A percentile compares a stretch with the other conserved stretches of the same genome.
phyloP scores from a whole-genome alignment of 352 stramenopile species.

The Plasmopara viticola region DNA sequence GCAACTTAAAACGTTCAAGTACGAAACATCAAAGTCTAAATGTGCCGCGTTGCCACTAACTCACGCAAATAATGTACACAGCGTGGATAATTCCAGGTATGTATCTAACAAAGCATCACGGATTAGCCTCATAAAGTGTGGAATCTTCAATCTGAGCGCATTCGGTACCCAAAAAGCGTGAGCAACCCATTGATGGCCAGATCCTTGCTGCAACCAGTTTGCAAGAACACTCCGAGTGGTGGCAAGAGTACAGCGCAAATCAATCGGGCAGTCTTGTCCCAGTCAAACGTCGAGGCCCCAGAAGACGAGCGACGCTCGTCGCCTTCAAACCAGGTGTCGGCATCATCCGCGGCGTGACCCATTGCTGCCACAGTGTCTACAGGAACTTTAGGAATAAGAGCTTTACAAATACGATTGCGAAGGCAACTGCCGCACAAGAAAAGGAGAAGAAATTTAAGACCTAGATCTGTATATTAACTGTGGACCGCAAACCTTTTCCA shows the following conservation, averaged over 20 bases:
- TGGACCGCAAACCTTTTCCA: too few species aligned
- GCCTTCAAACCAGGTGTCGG: too few species aligned
- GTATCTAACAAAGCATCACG: slow-evolving; percentile 26
- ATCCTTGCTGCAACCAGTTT: slow-evolving; percentile 52
- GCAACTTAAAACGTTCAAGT: slow-evolving; percentile 5
- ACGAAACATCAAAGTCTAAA: background rate
- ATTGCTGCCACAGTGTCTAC: too few species aligned
- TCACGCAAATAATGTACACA: slow-evolving; percentile 25
- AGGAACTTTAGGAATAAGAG: too few species aligned
- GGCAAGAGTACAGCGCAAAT: slow-evolving; percentile 44
- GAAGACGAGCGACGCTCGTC: too few species aligned
- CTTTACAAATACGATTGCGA: too few species aligned
- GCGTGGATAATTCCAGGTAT: slow-evolving; percentile 53
- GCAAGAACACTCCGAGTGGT: slow-evolving; percentile 46
- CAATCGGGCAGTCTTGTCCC: slow-evolving; percentile 40
- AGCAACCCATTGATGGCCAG: slow-evolving; percentile 63
- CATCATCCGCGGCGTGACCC: too few species aligned
- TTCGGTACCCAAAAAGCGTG: slow-evolving; percentile 42
- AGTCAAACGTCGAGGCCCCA: slow-evolving; percentile 16
- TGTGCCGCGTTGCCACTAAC: too few species aligned
- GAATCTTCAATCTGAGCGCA: background rate
- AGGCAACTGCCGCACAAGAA: too few species aligned
- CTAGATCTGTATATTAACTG: too few species aligned
- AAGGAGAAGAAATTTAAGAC: too few species aligned
- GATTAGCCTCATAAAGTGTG: background rate